Evolutionary conservation across 768 basidiomycete genomes (phyloP), one percentile per base, ranked within the genome.

Genomic region (Mycena venus): DNA sequence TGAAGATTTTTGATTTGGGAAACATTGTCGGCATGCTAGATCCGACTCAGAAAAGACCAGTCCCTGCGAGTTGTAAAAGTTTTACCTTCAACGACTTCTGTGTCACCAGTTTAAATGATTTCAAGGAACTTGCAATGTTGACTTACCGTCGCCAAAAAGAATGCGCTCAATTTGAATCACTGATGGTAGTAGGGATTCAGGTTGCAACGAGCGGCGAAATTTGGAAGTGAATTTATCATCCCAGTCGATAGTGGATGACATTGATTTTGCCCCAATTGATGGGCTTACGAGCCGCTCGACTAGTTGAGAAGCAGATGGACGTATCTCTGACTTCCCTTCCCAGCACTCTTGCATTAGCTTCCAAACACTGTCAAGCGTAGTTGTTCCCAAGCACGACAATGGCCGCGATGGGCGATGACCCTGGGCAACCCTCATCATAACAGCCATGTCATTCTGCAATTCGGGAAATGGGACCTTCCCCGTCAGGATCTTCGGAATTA

Each of bases 181-280:
- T n/a, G 71, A 69, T 0, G 68, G 73, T 2, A 74, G 53, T 7
- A 74, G 31, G 60, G 55, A 53, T 31, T 65, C 25, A 17, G 25
- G 12, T 27, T 69, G 68, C 23, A 59, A 7, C 0, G 55, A 58
- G 15, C 56, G 68, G 25, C 67, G 68, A 60, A 70, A 65, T 70
- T n/a, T 74, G 21, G 67, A 69, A 36, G 34, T 74, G 32, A 74
- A 74, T 58, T 40, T 27, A 1, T 69, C 73, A 15, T 63, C 67
- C 67, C 67, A 69, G 23, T 68, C 73, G 0, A 44, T 51, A 2
- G 19, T 56, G 29, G 56, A 69, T 21, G 10, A 19, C 10, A 42
- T 53, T 32, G 73, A 76, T 8, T 64, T 32, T 6, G 79, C 68
- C 15, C 61, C 17, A 11, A 73, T 69, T 21, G 17, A 40, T 47